A percentile compares a stretch with the other conserved stretches of the same genome.
Conservation (phyloP, 495 filamentous ascomycete genomes). For the Penicillium antarcticum region DNA sequence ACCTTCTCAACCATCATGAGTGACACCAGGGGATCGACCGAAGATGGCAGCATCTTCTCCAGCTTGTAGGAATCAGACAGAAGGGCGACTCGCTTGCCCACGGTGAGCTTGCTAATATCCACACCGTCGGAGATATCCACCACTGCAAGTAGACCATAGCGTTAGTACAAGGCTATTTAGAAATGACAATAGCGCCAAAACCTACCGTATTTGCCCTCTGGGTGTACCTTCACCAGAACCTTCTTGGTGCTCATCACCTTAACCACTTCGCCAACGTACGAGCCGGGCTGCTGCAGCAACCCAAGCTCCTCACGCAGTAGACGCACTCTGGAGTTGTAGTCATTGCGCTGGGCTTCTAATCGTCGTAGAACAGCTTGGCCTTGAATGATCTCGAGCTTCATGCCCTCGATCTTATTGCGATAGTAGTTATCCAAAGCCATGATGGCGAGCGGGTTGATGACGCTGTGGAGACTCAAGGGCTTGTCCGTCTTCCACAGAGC, state of each 20-base stretch:
- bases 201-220: conserved; percentile 99
- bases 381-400: conserved; percentile 99
- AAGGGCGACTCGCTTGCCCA: conserved; percentile 95
- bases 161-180: conserved; percentile 7
- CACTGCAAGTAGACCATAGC: conserved; percentile 50
- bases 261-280: conserved; percentile 97
- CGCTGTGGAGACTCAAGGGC: conserved; percentile 19
- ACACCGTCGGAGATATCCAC: conserved; percentile 95
- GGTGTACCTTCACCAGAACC: conserved; percentile 97
- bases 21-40: conserved; percentile 97
- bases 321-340: conserved; percentile 97
- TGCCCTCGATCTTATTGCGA: conserved; percentile 98
- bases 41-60: conserved; percentile 95
- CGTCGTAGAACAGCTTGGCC: conserved; percentile 92
- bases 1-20: conserved; percentile 99
- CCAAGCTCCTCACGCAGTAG: conserved; percentile 94
- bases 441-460: conserved; percentile 37
- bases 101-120: conserved; percentile 91
- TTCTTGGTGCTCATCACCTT: conserved; percentile 99
- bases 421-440: conserved; percentile 99
- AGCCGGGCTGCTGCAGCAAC: conserved; percentile 93
- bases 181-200: background rate
- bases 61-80: conserved; percentile 96
- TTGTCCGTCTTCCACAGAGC: conserved; percentile 3
- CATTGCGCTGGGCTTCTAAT: conserved; percentile 96